A percentile compares a stretch with the other conserved stretches of the same genome.
Conservation (phyloP, 2,329 filamentous ascomycete genomes). For the Bisporella sp. region DNA sequence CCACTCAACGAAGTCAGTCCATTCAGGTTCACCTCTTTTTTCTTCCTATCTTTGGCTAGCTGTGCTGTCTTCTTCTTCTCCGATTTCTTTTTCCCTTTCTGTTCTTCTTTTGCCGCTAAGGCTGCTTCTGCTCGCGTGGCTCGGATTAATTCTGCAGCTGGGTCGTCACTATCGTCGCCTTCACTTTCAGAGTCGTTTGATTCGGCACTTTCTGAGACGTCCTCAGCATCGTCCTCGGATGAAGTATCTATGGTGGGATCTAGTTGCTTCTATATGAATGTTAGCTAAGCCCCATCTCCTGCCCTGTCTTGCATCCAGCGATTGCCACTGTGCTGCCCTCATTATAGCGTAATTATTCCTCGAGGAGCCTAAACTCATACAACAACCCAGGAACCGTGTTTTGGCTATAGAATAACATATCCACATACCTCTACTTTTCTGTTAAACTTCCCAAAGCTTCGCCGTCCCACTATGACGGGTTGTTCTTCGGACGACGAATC, state of each 20-base stretch:
- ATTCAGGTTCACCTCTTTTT: constrained; percentile 62
- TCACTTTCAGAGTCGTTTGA: constrained; percentile 22
- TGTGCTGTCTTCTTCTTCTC: constrained; percentile 41
- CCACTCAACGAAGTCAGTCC: constrained; percentile 55
- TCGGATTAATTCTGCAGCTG: constrained; percentile 37
- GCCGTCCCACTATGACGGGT: constrained; percentile 31
- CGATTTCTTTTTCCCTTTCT: constrained; percentile 38
- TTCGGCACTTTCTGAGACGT: constrained; percentile 26
- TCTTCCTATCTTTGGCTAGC: constrained; percentile 51
- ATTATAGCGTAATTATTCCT: not conserved
- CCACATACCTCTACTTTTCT: constrained; percentile 27
- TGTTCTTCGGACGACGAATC: constrained; percentile 22
- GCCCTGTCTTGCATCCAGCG: too few species aligned
- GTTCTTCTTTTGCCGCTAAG: constrained; percentile 34
- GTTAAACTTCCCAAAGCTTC: constrained; percentile 44
- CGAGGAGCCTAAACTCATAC: not conserved
- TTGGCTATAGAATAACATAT: not conserved
- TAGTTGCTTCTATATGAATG: constrained; percentile 29
- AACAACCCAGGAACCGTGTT: not conserved
- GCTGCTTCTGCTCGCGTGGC: constrained; percentile 37
- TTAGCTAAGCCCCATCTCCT: not conserved
- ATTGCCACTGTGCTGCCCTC: not conserved
- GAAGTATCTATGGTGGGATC: constrained; percentile 21
- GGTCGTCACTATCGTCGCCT: constrained; percentile 31
- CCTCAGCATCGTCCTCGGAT: not conserved